phyloP scores from a whole-genome alignment of 805 yeast genomes.

The Ogataea nakhonphanomensis region DNA sequence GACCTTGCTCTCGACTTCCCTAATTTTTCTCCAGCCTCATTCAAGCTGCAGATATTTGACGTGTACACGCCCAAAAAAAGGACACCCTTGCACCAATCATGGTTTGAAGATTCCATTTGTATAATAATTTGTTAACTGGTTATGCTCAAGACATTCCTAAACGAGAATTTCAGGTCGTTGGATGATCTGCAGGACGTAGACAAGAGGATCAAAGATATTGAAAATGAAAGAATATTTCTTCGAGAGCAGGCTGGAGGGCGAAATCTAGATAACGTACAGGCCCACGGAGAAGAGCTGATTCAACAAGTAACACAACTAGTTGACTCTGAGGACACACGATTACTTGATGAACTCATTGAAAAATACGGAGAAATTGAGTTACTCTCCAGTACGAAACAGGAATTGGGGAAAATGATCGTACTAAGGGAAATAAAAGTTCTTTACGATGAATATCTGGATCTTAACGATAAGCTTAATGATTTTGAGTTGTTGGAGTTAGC shows the following conservation, averaged over 20 bases:
- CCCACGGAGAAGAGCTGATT: constrained; percentile 2
- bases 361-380: constrained; percentile 20
- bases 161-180: constrained; percentile 34
- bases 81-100: constrained; percentile 1
- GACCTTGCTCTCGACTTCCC: constrained; percentile 5
- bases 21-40: constrained; percentile 2
- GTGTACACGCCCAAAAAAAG: neutral
- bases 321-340: constrained; percentile 5
- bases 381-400: constrained; percentile 12
- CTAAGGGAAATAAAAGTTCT: constrained; percentile 11
- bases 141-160: constrained; percentile 31
- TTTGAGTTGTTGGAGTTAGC: constrained; percentile 10
- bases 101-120: neutral
- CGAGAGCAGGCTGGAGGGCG: neutral
- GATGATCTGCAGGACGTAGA: constrained; percentile 35
- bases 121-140: neutral
- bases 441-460: constrained; percentile 5
- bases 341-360: constrained; percentile 14
- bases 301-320: constrained; percentile 1
- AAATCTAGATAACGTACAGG: neutral
- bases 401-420: constrained; percentile 12
- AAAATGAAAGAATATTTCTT: constrained; percentile 12
- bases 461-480: constrained; percentile 10
- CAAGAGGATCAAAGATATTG: constrained; percentile 27
- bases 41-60: neutral